These are phyloP conservation scores for Kurtzmaniella quercitrusa DNA, from an alignment of 1,139 yeast species.

Conservation along the genomic window DNA sequence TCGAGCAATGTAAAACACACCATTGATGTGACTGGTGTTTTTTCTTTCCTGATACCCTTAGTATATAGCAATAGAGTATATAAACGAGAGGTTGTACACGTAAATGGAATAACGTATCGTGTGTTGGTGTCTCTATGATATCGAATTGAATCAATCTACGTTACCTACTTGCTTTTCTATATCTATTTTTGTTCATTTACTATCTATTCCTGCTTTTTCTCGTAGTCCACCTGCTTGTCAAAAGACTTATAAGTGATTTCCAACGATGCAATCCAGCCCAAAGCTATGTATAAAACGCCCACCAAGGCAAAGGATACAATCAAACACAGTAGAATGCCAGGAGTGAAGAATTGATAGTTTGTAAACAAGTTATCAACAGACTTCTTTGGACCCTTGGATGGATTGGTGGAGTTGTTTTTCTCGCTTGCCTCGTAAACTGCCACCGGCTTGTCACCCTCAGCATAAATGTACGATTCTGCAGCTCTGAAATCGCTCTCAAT, in stretches of 20 bases:
- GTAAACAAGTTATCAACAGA: conserved; percentile 28
- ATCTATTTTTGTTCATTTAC: background rate
- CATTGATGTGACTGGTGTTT: too few species aligned
- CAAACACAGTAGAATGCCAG: conserved; percentile 66
- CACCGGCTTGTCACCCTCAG: conserved; percentile 22
- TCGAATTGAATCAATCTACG: background rate
- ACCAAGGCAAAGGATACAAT: conserved; percentile 54
- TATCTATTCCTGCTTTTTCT: conserved; percentile 55
- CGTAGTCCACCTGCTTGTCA: conserved; percentile 61
- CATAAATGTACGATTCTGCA: conserved; percentile 30
- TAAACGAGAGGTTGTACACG: too few species aligned
- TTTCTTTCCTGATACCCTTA: too few species aligned
- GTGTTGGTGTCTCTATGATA: too few species aligned
- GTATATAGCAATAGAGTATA: too few species aligned
- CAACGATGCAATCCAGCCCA: conserved; percentile 57
- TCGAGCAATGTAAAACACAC: too few species aligned
- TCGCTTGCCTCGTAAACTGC: conserved; percentile 16
- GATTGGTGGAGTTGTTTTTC: conserved; percentile 1
- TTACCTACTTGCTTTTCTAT: background rate
- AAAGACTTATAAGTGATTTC: conserved; percentile 70
- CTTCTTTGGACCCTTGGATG: conserved; percentile 5
- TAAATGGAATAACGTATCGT: too few species aligned
- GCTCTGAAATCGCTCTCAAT: conserved; percentile 31
- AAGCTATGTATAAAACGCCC: conserved; percentile 48
- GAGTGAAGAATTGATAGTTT: conserved; percentile 40